Base-by-base conservation (phyloP, 441 rosid genomes). In the Erodium texanum region DNA sequence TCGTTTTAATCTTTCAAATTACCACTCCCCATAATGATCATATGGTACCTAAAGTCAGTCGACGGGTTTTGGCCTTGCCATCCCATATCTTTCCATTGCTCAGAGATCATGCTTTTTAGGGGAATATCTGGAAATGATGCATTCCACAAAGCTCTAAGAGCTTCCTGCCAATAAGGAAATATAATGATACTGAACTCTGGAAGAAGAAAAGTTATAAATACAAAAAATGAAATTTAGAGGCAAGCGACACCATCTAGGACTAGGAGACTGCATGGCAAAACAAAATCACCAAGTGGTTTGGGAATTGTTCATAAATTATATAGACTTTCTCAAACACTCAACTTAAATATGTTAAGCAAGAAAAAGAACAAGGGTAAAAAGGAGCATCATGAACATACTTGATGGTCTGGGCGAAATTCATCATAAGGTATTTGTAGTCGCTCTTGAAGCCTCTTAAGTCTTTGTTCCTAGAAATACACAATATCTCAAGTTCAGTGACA, bases 31-130 rank as follows among this genome's bases (percentile, higher is more conserved):
- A 32, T 36, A 36, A 36, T 0, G 41, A 36, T 36, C 41, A 64
- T 69, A 41, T 1, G 14, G 61, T 70, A 93, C 99, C 99, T 88
- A 68, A 94, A 94, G 83, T 94, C 99, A 22, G 98, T 94, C 19
- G 99, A 87, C 66, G 99, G 99, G 86, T 92, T 92, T 71, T 85
- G 80, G 74, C 99, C 99, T 81, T 94, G 98, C 99, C 99, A 94
- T 61, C 98, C 99, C 99, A 94, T 94, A 15, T 92, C 96, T 83
- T 94, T 94, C 99, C 99, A 94, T 66, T 92, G 99, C 77, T 89
- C 97, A 19, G 98, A 86, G 68, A 92, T 84, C 77, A 94, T 68
- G 74, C 93, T 87, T 43, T 70, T 78, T 67, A 92, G 78, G 68
- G 65, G 63, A 73, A 85, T 77, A 75, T 84, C 78, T 0, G 97